Base-by-base conservation (phyloP, 2,329 filamentous ascomycete genomes). In the Cordyceps militaris region DNA sequence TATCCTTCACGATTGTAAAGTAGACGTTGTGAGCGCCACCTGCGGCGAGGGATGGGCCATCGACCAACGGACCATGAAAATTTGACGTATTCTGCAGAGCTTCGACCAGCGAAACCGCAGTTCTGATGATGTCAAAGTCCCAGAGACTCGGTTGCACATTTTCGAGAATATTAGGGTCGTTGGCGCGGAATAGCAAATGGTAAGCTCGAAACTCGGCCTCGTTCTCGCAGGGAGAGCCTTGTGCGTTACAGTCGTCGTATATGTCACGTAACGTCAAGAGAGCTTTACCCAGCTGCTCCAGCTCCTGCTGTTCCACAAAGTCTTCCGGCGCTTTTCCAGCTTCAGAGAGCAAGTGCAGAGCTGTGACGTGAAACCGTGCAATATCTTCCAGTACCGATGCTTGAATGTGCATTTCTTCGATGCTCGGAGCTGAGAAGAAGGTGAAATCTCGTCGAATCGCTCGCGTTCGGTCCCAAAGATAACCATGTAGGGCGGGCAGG, bases 401-500 rank as follows among this genome's bases (percentile, higher is more conserved):
- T 62, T 86, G 78, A 21, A 79, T 76, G 26, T 74, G 75, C 65
- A 84, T 76, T 63, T 87, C 84, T 2, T 81, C 75, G 2, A 76
- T 66, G 3, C 74, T 78, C 70, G 87, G 77, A 54, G 79, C 78
- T 4, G 84, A 84, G 61, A 88, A 84, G 59, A 87, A 86, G 19
- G 83, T 83, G 63, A 88, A 86, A 65, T 88, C 85, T 61, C 85
- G 80, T 24, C 85, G 81, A 58, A 88, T 83, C 9, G 84, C 84
- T 58, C 85, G 76, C 23, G 85, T 87, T 44, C 85, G 77, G 66
- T 88, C 85, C 84, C 85, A 87, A 1, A 88, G 73, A 59, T 86
- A 88, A 57, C 79, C 81, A 64, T 88, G 85, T 44, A 82, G 71
- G 4, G 70, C 64, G 0, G 81, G 75, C 7, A 88, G 73, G 50